Evolutionary conservation across 139 green algal species (phyloP).

Genomic region (Nannochloris sp.): DNA sequence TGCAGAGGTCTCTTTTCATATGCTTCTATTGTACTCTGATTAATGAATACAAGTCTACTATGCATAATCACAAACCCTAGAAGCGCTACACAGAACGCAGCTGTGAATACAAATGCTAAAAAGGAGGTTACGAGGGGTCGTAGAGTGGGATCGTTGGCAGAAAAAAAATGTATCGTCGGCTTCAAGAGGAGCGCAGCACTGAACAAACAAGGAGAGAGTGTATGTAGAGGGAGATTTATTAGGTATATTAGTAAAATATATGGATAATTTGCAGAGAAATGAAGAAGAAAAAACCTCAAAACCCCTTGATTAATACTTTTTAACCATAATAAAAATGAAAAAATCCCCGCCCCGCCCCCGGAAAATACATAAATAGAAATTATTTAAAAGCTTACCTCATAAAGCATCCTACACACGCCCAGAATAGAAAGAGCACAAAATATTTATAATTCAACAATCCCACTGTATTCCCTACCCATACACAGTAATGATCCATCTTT

Average conservation of each 20-base stretch:
- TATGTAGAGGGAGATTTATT: background rate
- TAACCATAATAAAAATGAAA: too few relatives aligned
- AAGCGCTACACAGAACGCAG: slow-evolving; percentile 50
- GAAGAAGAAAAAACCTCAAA: background rate
- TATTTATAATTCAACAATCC: slow-evolving; percentile 94
- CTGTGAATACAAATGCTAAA: slow-evolving; percentile 44
- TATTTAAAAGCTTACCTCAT: slow-evolving; percentile 16
- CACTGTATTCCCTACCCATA: slow-evolving; percentile 88
- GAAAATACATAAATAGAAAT: background rate
- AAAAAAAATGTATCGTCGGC: slow-evolving; percentile 53
- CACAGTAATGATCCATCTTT: slow-evolving; percentile 83
- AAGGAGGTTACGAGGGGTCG: slow-evolving; percentile 16
- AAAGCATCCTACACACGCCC: slow-evolving; percentile 43
- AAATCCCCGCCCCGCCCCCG: too few relatives aligned
- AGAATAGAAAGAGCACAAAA: slow-evolving; percentile 90
- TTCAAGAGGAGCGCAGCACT: slow-evolving; percentile 25
- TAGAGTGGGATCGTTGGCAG: background rate
- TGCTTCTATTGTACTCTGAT: slow-evolving; percentile 84
- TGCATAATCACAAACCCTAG: slow-evolving; percentile 80
- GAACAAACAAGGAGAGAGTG: background rate
- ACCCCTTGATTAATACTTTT: too few relatives aligned
- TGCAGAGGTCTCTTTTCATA: slow-evolving; percentile 72
- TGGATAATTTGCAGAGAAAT: background rate
- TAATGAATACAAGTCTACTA: slow-evolving; percentile 35
- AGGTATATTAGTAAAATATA: background rate